Conservation (phyloP, 2,329 filamentous ascomycete genomes). For the Didymella glomerata region DNA sequence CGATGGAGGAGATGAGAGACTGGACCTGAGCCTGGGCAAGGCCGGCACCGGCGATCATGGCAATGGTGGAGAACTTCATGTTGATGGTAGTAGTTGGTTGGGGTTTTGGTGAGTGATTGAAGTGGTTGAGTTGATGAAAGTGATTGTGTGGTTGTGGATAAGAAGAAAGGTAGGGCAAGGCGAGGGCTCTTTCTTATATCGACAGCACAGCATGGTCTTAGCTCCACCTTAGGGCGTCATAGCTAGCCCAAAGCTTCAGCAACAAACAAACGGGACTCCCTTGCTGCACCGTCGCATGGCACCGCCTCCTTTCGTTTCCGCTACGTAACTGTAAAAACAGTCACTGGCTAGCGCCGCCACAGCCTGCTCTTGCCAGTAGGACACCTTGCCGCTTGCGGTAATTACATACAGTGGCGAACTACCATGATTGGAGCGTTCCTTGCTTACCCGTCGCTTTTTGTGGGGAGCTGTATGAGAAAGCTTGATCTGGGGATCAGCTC, state of each 20-base stretch:
- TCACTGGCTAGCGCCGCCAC: conserved; percentile 39
- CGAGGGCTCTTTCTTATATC: conserved; percentile 31
- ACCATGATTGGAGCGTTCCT: conserved; percentile 31
- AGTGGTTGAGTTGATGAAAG: conserved; percentile 18
- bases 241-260: conserved; percentile 26
- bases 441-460: conserved; percentile 26
- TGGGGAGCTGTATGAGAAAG: conserved; percentile 22
- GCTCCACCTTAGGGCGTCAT: conserved; percentile 26
- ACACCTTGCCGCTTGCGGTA: conserved; percentile 28
- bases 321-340: conserved; percentile 32
- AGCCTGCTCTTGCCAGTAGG: conserved; percentile 13
- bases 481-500: conserved; percentile 32
- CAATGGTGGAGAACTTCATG: conserved; percentile 50
- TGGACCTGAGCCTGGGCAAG: conserved; percentile 42
- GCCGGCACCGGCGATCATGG: conserved; percentile 42
- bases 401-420: conserved; percentile 13
- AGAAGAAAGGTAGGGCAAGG: conserved; percentile 22
- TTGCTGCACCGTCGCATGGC: conserved; percentile 28
- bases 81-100: conserved; percentile 27
- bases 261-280: conserved; percentile 37
- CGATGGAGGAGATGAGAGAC: conserved; percentile 35
- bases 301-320: conserved; percentile 35
- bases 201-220: conserved; percentile 22
- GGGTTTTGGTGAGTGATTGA: conserved; percentile 16
- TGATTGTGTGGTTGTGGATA: conserved; percentile 27